Evolutionary conservation across 192 early-diverging fungal genomes (phyloP).

Genomic region (Backusella liffmaniae): DNA sequence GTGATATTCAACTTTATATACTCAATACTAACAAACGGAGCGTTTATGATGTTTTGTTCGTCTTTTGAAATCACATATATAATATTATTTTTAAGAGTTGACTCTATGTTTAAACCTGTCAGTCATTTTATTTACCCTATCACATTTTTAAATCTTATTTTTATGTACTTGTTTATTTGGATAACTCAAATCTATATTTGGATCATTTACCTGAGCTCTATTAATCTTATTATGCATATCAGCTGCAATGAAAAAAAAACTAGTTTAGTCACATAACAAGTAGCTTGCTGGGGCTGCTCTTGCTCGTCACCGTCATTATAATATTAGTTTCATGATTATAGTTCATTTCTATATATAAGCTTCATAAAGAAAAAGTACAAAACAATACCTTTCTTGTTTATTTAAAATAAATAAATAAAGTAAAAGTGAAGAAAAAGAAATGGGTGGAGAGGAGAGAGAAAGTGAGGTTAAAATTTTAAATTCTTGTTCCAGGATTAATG

Average conservation of each 20-base stretch:
- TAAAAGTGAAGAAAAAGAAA: too few species aligned
- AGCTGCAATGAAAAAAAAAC: neutral
- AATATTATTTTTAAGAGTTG: too few species aligned
- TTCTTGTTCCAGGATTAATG: neutral
- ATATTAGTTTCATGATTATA: neutral
- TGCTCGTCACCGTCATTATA: too few species aligned
- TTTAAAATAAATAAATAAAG: neutral
- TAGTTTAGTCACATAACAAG: neutral
- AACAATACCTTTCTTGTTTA: neutral
- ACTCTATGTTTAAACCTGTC: neutral
- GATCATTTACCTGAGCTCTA: neutral
- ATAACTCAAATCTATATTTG: neutral
- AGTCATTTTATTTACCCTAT: neutral
- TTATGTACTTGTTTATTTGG: neutral
- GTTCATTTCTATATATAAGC: neutral
- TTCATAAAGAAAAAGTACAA: neutral
- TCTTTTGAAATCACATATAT: too few species aligned
- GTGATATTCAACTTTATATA: too few species aligned
- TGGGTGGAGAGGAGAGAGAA: neutral
- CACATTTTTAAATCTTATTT: neutral
- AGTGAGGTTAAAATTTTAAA: neutral
- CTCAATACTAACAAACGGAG: too few species aligned
- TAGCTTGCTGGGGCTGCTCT: neutral
- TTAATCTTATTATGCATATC: neutral
- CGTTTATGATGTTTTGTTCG: too few species aligned